Percentiles rank a stretch among this genome's conserved stretches.
phyloP scores from a whole-genome alignment of 768 basidiomycete species.

The Tricholoma flavovirens region DNA sequence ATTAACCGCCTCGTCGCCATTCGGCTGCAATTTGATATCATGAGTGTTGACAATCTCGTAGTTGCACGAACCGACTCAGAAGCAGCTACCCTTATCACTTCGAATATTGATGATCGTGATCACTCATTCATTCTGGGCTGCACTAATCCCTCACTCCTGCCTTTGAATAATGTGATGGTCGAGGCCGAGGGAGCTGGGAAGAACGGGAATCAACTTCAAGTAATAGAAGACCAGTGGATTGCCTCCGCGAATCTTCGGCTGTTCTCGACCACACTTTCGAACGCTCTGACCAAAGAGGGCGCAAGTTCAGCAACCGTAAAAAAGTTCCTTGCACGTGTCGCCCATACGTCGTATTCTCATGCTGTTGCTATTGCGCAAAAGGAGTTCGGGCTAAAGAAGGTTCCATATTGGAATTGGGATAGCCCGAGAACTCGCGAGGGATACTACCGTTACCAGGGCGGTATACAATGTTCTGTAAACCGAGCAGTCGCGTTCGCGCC shows the following conservation, averaged over 20 bases:
- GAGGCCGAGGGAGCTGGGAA: slow-evolving; percentile 80
- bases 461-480: slow-evolving; percentile 90
- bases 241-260: slow-evolving; percentile 70
- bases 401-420: slow-evolving; percentile 95
- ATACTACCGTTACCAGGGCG: slow-evolving; percentile 96
- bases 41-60: slow-evolving; percentile 94
- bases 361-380: slow-evolving; percentile 73
- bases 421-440: slow-evolving; percentile 91
- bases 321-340: slow-evolving; percentile 58
- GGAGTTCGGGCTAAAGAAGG: slow-evolving; percentile 65
- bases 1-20: slow-evolving; percentile 97
- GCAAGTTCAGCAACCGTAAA: slow-evolving; percentile 42
- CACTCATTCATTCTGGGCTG: slow-evolving; percentile 94
- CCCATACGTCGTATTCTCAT: slow-evolving; percentile 61
- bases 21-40: slow-evolving; percentile 95
- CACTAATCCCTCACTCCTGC: slow-evolving; percentile 65
- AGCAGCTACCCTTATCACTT: slow-evolving; percentile 93
- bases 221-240: slow-evolving; percentile 87
- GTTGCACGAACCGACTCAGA: slow-evolving; percentile 96
- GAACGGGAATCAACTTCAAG: slow-evolving; percentile 75
- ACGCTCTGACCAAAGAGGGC: slow-evolving; percentile 60
- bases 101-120: slow-evolving; percentile 96
- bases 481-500: slow-evolving; percentile 92
- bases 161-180: slow-evolving; percentile 77
- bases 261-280: slow-evolving; percentile 67